Conservation (phyloP, 116 monocot genomes). For the Phalaenopsis hybrid region DNA sequence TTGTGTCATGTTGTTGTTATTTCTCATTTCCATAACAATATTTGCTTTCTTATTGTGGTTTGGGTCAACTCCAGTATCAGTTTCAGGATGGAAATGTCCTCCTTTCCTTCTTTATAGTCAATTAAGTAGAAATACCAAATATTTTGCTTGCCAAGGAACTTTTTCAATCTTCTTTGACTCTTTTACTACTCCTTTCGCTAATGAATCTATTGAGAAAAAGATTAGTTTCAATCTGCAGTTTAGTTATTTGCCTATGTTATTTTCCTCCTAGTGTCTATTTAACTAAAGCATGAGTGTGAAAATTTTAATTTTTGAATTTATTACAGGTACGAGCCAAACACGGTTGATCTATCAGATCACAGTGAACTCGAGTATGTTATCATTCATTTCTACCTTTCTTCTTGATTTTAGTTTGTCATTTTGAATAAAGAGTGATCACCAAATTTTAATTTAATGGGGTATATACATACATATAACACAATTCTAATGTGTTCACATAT, state of each 20-base stretch:
- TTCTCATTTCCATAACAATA: too few relatives aligned
- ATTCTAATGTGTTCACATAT: too few relatives aligned
- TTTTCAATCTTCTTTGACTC: not conserved
- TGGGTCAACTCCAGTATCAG: not conserved
- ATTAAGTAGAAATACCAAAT: not conserved
- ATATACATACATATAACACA: too few relatives aligned
- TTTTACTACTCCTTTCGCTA: not conserved
- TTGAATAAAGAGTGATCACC: not conserved
- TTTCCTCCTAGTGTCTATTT: too few relatives aligned
- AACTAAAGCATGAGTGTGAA: not conserved
- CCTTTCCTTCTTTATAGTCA: not conserved
- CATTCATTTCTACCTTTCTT: not conserved
- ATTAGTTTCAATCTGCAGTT: not conserved
- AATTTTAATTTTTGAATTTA: not conserved
- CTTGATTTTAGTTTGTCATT: conserved; percentile 4
- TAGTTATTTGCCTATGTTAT: not conserved
- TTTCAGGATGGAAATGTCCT: not conserved
- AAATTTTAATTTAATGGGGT: not conserved
- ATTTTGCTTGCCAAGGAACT: not conserved
- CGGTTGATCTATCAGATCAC: conserved; percentile 82
- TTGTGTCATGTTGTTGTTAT: too few relatives aligned
- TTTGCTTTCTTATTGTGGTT: too few relatives aligned
- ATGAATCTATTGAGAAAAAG: not conserved
- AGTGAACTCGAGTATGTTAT: conserved; percentile 78
- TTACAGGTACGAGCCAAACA: conserved; percentile 98